Percentiles rank a stretch among this genome's conserved stretches.
These are phyloP conservation scores for Eimeria sp. DNA, from an alignment of 169 alveolate genomes.

Conservation along the genomic window DNA sequence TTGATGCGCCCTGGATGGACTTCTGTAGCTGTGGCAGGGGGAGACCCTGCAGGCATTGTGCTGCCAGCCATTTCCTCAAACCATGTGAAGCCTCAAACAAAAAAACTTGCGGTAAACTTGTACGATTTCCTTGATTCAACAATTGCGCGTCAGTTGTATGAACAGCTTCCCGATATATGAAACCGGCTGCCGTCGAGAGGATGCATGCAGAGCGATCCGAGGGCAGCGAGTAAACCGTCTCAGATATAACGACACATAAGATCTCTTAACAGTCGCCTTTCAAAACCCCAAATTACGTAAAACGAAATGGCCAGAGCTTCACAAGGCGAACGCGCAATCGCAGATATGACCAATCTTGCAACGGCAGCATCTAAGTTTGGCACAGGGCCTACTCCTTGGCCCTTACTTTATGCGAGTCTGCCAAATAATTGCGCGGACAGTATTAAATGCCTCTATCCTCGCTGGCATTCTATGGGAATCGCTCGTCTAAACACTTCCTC, in stretches of 20 bases:
- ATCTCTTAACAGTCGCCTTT: background rate
- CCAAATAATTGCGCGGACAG: background rate
- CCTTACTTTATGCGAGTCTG: background rate
- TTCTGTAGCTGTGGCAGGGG: conserved; percentile 21
- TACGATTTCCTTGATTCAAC: background rate
- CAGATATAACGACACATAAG: background rate
- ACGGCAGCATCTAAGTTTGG: too few species aligned
- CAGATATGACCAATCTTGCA: background rate
- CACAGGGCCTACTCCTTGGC: too few species aligned
- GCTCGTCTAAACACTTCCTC: background rate
- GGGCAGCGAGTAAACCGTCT: background rate
- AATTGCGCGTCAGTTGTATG: background rate
- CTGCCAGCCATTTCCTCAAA: conserved; percentile 2
- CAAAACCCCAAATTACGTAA: background rate
- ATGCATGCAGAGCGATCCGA: background rate
- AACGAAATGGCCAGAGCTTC: background rate
- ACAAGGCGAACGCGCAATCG: background rate
- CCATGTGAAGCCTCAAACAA: conserved; percentile 10
- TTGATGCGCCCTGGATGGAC: conserved; percentile 76
- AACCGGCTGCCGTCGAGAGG: background rate
- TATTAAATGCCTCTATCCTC: background rate
- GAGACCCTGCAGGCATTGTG: conserved; percentile 16
- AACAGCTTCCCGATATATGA: background rate
- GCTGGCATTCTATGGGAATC: background rate
- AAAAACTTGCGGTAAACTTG: background rate